phyloP scores from a whole-genome alignment of 306 rosid species.

The Elaeagnus macrophylla region DNA sequence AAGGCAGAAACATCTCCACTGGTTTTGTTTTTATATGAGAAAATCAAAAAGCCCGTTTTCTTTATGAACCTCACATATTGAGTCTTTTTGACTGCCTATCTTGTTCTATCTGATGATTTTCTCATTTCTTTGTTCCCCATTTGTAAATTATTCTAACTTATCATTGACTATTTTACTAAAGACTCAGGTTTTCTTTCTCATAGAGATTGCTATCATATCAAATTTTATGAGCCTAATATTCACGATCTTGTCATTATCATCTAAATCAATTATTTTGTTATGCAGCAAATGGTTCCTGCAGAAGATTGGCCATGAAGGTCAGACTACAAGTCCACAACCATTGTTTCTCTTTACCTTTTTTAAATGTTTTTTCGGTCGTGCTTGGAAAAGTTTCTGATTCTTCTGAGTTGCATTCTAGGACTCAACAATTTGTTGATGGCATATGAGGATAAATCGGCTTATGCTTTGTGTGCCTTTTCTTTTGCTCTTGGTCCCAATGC shows the following conservation, averaged over 20 bases:
- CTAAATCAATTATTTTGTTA: constrained; percentile 21
- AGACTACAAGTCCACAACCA: constrained; percentile 2
- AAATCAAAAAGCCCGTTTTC: too few species aligned
- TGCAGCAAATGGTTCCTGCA: constrained; percentile 99
- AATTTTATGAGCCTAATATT: constrained; percentile 1
- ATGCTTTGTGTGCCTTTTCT: constrained; percentile 77
- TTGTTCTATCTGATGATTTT: background rate
- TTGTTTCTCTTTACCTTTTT: constrained; percentile 2
- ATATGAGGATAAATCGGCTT: constrained; percentile 88
- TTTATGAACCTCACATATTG: too few species aligned
- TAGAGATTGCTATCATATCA: background rate
- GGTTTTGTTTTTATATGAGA: too few species aligned
- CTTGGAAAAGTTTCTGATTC: constrained; percentile 9
- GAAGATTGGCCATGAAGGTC: constrained; percentile 95
- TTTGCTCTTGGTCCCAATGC: constrained; percentile 54
- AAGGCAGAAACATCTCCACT: too few species aligned
- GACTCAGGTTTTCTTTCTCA: constrained; percentile 3
- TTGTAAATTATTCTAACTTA: constrained; percentile 1
- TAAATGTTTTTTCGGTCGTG: background rate
- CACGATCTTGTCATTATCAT: background rate
- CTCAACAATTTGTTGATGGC: constrained; percentile 89
- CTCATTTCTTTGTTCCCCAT: background rate
- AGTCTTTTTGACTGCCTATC: too few species aligned
- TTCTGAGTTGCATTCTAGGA: constrained; percentile 40
- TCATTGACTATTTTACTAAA: constrained; percentile 3